Percentiles rank a stretch among this genome's conserved stretches.
These are phyloP conservation scores for Debaryomyces sp. DNA, from an alignment of 1,139 yeast genomes.

Conservation along the genomic window DNA sequence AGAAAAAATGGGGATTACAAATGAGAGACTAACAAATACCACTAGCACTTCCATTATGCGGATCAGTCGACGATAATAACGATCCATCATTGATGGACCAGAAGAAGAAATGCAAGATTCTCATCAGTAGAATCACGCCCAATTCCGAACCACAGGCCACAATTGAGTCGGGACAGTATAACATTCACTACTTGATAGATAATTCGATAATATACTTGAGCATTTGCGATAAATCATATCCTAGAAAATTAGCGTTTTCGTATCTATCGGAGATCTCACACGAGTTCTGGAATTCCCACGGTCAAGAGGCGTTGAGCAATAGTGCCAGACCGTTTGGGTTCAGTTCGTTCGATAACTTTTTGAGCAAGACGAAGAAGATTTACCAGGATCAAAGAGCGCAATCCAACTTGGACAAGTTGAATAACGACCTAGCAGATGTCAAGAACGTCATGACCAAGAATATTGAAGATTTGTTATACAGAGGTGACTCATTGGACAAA, in stretches of 20 bases:
- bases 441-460: slow-evolving; percentile 95
- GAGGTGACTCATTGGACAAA: slow-evolving; percentile 92
- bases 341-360: slow-evolving; percentile 79
- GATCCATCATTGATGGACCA: slow-evolving; percentile 63
- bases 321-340: slow-evolving; percentile 86
- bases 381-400: slow-evolving; percentile 93
- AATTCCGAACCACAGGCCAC: slow-evolving; percentile 86
- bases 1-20: not conserved
- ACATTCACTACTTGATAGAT: slow-evolving; percentile 72
- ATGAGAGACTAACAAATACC: slow-evolving; percentile 17
- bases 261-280: slow-evolving; percentile 79
- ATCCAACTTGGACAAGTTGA: slow-evolving; percentile 80
- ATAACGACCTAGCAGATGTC: slow-evolving; percentile 88
- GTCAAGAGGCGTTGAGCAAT: slow-evolving; percentile 63
- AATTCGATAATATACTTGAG: slow-evolving; percentile 73
- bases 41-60: slow-evolving; percentile 81
- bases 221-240: slow-evolving; percentile 77
- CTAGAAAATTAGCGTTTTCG: slow-evolving; percentile 86
- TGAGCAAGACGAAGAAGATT: slow-evolving; percentile 83
- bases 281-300: slow-evolving; percentile 83
- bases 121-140: slow-evolving; percentile 76
- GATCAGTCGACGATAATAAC: slow-evolving; percentile 86
- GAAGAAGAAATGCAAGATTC: slow-evolving; percentile 80
- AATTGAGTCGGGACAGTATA: slow-evolving; percentile 73
- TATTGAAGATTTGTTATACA: slow-evolving; percentile 87